Evolutionary conservation across 495 filamentous ascomycete genomes (phyloP).

Genomic region (Xylaria venustula): DNA sequence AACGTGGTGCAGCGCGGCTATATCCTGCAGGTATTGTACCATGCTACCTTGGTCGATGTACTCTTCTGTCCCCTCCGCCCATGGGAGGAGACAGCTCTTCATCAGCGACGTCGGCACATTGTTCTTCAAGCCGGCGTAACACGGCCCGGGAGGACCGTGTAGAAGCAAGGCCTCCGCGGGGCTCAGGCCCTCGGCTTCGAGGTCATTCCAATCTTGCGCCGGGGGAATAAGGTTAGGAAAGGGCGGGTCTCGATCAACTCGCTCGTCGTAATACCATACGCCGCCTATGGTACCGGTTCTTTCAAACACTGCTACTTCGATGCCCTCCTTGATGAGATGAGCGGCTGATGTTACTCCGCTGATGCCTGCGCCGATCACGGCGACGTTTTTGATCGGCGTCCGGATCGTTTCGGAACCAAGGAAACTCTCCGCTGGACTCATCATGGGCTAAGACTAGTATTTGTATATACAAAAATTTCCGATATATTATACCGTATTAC

Average conservation of each 20-base stretch:
- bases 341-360: conserved; percentile 64
- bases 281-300: conserved; percentile 58
- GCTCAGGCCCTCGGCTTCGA: conserved; percentile 20
- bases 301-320: conserved; percentile 66
- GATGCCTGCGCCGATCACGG: conserved; percentile 70
- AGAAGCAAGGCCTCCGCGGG: conserved; percentile 21
- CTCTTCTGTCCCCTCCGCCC: conserved; percentile 57
- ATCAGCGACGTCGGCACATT: conserved; percentile 65
- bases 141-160: conserved; percentile 40
- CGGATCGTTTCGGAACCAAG: conserved; percentile 7
- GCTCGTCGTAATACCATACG: conserved; percentile 66
- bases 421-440: background rate
- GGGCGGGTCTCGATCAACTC: conserved; percentile 51
- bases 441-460: background rate
- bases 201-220: conserved; percentile 31
- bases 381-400: conserved; percentile 46
- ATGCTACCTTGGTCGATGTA: conserved; percentile 56
- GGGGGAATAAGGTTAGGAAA: conserved; percentile 54
- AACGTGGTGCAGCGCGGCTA: conserved; percentile 48
- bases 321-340: conserved; percentile 56
- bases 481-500: no score
- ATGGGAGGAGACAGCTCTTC: conserved; percentile 55
- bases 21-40: conserved; percentile 59
- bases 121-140: conserved; percentile 61
- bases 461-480: background rate